phyloP scores from a whole-genome alignment of 306 rosid species.

The Quercus rubra region DNA sequence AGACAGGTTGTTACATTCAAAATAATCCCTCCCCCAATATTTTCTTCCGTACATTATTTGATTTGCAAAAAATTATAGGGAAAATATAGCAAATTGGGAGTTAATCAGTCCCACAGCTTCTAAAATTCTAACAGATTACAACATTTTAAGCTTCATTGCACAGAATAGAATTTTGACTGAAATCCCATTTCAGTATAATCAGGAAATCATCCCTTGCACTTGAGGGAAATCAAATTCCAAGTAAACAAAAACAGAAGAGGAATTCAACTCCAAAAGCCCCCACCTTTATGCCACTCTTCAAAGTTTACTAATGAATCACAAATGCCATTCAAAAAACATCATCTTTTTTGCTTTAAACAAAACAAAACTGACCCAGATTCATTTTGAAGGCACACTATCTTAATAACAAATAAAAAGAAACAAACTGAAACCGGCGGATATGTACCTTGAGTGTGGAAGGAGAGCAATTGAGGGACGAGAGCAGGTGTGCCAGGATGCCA shows the following conservation, averaged over 20 bases:
- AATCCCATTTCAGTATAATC: not conserved
- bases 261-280: not conserved
- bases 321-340: not conserved
- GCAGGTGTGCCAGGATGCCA: constrained; percentile 63
- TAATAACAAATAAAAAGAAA: not conserved
- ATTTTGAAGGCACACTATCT: not conserved
- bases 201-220: not conserved
- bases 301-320: not conserved
- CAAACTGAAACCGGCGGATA: not conserved
- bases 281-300: not conserved
- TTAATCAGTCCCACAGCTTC: not conserved
- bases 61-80: not conserved
- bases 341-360: not conserved
- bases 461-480: constrained; percentile 43
- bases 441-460: constrained; percentile 76
- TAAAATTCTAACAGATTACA: not conserved
- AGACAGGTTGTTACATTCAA: not conserved
- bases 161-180: not conserved
- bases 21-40: not conserved
- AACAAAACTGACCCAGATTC: not conserved
- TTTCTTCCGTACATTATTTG: not conserved
- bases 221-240: not conserved
- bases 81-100: not conserved
- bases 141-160: not conserved
- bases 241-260: not conserved